phyloP scores from a whole-genome alignment of 2,329 filamentous ascomycete genomes.

The Epichloe uncinata region DNA sequence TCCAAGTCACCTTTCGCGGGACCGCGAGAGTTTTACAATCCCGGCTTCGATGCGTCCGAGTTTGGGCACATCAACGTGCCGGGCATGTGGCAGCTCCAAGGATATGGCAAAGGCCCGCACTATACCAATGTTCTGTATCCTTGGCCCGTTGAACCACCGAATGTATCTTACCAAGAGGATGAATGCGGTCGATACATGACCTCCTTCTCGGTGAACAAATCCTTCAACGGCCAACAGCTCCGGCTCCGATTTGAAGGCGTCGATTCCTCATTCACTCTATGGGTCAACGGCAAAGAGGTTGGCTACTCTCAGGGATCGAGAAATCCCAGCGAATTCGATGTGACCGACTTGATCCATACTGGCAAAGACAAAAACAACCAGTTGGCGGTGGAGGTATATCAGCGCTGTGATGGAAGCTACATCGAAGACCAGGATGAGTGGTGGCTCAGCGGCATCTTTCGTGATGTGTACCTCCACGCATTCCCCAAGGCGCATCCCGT shows the following conservation, averaged over 20 bases:
- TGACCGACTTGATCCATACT: slow-evolving; percentile 37
- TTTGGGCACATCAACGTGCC: slow-evolving; percentile 42
- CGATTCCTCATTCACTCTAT: slow-evolving; percentile 58
- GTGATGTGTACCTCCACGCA: slow-evolving; percentile 52
- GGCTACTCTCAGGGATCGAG: slow-evolving; percentile 62
- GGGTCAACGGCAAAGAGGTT: slow-evolving; percentile 52
- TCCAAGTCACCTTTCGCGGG: slow-evolving; percentile 32
- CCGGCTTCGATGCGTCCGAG: slow-evolving; percentile 20
- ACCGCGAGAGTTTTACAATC: slow-evolving; percentile 26
- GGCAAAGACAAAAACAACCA: slow-evolving; percentile 34
- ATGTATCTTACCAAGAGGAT: slow-evolving; percentile 50
- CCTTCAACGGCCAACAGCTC: slow-evolving; percentile 38
- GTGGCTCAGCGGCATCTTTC: slow-evolving; percentile 55
- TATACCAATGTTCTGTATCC: slow-evolving; percentile 60
- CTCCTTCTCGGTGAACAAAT: slow-evolving; percentile 36
- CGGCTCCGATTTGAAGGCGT: slow-evolving; percentile 64
- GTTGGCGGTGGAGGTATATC: slow-evolving; percentile 55
- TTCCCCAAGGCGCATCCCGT: slow-evolving; percentile 43
- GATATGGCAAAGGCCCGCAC: slow-evolving; percentile 48
- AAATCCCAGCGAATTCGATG: slow-evolving; percentile 62
- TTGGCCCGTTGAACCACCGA: slow-evolving; percentile 52
- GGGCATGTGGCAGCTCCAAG: slow-evolving; percentile 59
- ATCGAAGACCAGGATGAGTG: slow-evolving; percentile 62
- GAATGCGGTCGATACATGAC: slow-evolving; percentile 51
- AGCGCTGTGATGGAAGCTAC: slow-evolving; percentile 59